Conservation (phyloP, 208 protist species). For the Crithidia bombi region DNA sequence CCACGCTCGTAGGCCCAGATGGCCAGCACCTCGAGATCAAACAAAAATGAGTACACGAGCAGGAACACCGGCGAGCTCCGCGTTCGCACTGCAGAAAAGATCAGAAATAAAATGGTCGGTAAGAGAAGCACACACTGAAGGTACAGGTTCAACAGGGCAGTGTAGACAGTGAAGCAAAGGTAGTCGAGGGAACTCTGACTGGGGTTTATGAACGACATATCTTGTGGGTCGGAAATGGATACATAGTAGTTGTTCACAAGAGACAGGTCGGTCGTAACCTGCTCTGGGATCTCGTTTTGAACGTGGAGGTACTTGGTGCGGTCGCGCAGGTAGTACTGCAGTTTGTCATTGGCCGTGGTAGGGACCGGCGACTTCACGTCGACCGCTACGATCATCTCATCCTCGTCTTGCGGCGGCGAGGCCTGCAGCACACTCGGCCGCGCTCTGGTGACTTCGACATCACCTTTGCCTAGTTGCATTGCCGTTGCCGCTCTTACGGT, state of each 20-base stretch:
- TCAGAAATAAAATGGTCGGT: conserved; percentile 41
- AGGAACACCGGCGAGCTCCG: conserved; percentile 25
- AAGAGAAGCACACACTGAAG: conserved; percentile 38
- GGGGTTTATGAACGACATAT: conserved; percentile 31
- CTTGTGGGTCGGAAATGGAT: conserved; percentile 55
- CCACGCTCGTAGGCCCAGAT: conserved; percentile 37
- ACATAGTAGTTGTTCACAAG: conserved; percentile 60
- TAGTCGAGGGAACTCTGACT: conserved; percentile 11
- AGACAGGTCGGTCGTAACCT: conserved; percentile 38
- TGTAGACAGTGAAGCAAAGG: conserved; percentile 13
- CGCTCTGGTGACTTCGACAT: neutral
- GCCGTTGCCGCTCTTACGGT: neutral
- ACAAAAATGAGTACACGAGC: conserved; percentile 31
- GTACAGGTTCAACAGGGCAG: conserved; percentile 36
- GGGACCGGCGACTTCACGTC: conserved; percentile 14
- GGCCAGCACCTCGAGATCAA: conserved; percentile 26
- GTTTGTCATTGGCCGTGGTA: conserved; percentile 22
- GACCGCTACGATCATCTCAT: conserved; percentile 1
- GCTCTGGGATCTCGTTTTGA: conserved; percentile 34
- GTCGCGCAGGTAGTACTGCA: conserved; percentile 35
- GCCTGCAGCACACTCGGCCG: neutral
- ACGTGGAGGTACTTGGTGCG: conserved; percentile 37
- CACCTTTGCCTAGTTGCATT: conserved; percentile 3
- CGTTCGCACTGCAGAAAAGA: conserved; percentile 35
- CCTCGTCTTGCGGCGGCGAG: neutral